Percentiles rank a stretch among this genome's conserved stretches.
Conservation (phyloP, 345 rosid species). For the Kandelia obovata region DNA sequence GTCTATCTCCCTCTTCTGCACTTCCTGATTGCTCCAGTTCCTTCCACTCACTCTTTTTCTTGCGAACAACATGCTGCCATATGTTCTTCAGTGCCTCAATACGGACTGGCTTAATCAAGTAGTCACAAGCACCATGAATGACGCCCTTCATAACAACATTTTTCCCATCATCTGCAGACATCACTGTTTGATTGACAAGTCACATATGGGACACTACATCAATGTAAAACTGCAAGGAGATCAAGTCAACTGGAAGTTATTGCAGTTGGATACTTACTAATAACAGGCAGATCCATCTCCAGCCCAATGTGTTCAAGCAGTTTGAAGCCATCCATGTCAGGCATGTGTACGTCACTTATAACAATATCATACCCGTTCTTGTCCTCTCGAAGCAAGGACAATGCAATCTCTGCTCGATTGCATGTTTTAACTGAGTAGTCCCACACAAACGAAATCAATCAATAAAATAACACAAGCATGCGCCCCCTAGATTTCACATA, state of each 20-base stretch:
- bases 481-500: constrained; percentile 1
- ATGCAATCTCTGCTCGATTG: constrained; percentile 67
- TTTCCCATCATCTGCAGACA: constrained; percentile 34
- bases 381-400: constrained; percentile 25
- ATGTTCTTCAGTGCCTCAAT: constrained; percentile 34
- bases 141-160: constrained; percentile 37
- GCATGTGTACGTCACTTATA: constrained; percentile 36
- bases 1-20: constrained; percentile 29
- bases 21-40: constrained; percentile 34
- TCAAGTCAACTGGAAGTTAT: constrained; percentile 1
- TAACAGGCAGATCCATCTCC: constrained; percentile 39
- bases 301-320: constrained; percentile 28
- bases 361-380: constrained; percentile 29
- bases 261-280: constrained; percentile 20
- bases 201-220: not conserved
- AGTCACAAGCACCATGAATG: constrained; percentile 42
- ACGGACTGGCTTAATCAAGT: constrained; percentile 36
- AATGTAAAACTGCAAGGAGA: not conserved
- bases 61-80: constrained; percentile 31
- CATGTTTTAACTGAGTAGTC: constrained; percentile 69
- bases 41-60: constrained; percentile 24
- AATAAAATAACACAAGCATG: constrained; percentile 12
- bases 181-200: constrained; percentile 28
- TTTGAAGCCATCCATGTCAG: constrained; percentile 37
- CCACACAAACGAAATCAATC: constrained; percentile 17